Conservation (phyloP, 2,329 filamentous ascomycete species). For the Colletotrichum zoysiae region DNA sequence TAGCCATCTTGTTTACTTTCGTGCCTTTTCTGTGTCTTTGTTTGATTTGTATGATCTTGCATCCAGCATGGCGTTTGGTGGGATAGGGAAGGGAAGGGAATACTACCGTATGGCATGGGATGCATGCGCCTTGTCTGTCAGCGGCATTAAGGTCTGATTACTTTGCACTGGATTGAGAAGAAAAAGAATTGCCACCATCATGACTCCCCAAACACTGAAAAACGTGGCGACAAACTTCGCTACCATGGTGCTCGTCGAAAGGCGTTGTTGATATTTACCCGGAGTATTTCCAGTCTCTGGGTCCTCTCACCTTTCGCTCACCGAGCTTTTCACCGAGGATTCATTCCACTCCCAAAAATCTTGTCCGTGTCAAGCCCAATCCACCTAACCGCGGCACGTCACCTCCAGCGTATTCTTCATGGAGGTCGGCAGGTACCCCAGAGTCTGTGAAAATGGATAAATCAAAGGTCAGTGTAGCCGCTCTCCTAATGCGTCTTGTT, state of each 20-base stretch:
- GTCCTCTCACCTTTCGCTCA: slow-evolving; percentile 15
- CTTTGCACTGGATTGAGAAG: not conserved
- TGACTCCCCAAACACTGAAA: too few species aligned
- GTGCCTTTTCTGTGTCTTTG: not conserved
- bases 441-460: slow-evolving; percentile 34
- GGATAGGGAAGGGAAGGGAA: slow-evolving; percentile 16
- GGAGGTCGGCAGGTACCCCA: slow-evolving; percentile 5
- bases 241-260: not conserved
- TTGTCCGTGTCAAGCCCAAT: not conserved
- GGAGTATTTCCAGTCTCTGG: slow-evolving; percentile 24
- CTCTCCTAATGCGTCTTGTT: not conserved
- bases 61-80: slow-evolving; percentile 36
- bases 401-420: not conserved
- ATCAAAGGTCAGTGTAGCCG: slow-evolving; percentile 22
- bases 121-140: not conserved
- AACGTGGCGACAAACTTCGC: too few species aligned
- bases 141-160: not conserved
- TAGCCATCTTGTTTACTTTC: not conserved
- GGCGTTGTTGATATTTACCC: slow-evolving; percentile 6
- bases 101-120: not conserved
- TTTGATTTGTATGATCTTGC: not conserved
- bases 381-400: not conserved
- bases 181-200: not conserved
- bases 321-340: slow-evolving; percentile 33
- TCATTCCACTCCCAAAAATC: slow-evolving; percentile 17